Evolutionary conservation across 805 yeast species (phyloP).

Genomic region (Starmerella apicola): DNA sequence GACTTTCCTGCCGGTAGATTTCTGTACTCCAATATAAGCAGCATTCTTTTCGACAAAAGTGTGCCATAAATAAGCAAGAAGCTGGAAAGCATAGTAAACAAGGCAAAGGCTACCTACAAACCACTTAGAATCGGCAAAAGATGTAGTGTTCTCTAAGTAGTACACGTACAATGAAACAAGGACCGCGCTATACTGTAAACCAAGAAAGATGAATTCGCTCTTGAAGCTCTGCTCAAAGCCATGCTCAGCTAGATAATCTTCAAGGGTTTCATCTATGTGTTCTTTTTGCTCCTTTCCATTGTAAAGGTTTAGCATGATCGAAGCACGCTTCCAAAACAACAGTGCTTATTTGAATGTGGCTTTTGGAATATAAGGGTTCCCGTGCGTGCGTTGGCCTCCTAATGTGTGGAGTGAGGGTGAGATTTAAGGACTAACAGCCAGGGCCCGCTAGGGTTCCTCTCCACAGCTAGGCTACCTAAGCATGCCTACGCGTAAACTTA

Average conservation of each 20-base stretch:
- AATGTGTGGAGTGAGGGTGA: too few species aligned
- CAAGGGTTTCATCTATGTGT: conserved; percentile 18
- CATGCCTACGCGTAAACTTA: too few species aligned
- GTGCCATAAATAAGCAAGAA: conserved; percentile 12
- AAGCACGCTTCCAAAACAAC: too few species aligned
- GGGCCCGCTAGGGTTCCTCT: too few species aligned
- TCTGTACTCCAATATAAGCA: conserved; percentile 12
- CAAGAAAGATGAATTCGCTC: conserved; percentile 17
- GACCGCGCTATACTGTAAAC: conserved; percentile 15
- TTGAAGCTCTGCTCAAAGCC: conserved; percentile 19
- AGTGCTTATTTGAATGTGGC: too few species aligned
- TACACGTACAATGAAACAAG: conserved; percentile 13
- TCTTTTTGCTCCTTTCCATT: conserved; percentile 16
- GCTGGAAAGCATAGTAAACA: conserved; percentile 10
- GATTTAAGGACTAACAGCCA: too few species aligned
- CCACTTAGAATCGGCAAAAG: conserved; percentile 11
- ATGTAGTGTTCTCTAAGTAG: conserved; percentile 14
- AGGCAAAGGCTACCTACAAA: conserved; percentile 12
- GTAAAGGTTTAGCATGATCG: conserved; percentile 17
- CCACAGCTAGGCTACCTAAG: too few species aligned
- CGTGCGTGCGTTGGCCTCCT: too few species aligned
- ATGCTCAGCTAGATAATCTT: conserved; percentile 11
- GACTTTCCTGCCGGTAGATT: conserved; percentile 7
- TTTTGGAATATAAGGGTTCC: too few species aligned
- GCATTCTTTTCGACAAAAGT: conserved; percentile 15